Percentiles rank a stretch among this genome's conserved stretches.
Evolutionary conservation across 2,329 filamentous ascomycete genomes (phyloP).

Genomic region (Ceratocystis alfenasii): DNA sequence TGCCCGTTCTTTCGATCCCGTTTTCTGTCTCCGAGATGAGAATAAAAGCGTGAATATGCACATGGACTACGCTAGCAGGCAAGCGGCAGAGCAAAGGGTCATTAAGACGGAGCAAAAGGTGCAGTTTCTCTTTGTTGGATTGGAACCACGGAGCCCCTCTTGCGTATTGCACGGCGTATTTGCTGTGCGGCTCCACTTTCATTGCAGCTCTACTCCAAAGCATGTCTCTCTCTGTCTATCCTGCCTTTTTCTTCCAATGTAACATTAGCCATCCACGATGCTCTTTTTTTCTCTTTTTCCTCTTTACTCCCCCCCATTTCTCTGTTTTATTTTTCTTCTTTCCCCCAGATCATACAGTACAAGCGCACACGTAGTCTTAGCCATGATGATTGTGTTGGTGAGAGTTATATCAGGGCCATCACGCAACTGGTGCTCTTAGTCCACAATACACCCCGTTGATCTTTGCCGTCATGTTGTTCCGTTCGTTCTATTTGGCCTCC

Average conservation of each 20-base stretch:
- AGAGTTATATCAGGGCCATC: too few relatives aligned
- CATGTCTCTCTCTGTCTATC: neutral
- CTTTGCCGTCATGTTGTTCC: neutral
- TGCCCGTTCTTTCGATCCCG: neutral
- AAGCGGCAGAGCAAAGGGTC: too few relatives aligned
- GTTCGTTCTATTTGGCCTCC: neutral
- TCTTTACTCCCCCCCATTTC: constrained; percentile 1
- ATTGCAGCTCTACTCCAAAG: neutral
- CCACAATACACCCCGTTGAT: neutral
- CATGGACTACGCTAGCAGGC: too few relatives aligned
- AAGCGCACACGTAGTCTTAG: neutral
- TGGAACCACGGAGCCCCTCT: too few relatives aligned
- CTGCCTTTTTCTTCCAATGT: neutral
- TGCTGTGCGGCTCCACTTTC: neutral
- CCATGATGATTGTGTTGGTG: too few relatives aligned
- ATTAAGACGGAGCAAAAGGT: too few relatives aligned
- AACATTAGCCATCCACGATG: neutral
- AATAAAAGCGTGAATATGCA: neutral
- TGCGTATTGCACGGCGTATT: neutral
- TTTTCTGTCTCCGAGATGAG: neutral
- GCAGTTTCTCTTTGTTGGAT: too few relatives aligned
- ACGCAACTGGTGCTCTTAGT: too few relatives aligned
- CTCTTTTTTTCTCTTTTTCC: too few relatives aligned
- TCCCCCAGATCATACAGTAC: neutral
- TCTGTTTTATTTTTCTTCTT: neutral